A percentile compares a stretch with the other conserved stretches of the same genome.
Evolutionary conservation across 345 rosid species (phyloP).

Genomic region (Bruguiera parviflora): DNA sequence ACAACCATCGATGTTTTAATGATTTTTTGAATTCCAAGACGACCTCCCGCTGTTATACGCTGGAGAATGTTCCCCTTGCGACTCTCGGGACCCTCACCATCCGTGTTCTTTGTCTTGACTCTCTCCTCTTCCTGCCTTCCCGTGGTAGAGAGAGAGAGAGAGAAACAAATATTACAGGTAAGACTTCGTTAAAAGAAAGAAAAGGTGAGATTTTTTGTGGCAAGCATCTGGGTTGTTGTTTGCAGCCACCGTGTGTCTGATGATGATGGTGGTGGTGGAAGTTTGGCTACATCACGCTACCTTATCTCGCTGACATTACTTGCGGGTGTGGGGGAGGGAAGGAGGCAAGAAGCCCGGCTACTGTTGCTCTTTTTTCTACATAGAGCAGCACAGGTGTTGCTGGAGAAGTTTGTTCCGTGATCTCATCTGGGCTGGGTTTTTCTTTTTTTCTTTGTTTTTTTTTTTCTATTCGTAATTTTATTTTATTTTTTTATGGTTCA

Average conservation of each 20-base stretch:
- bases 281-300: background rate
- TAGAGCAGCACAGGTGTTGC: conserved; percentile 10
- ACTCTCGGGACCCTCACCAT: conserved; percentile 40
- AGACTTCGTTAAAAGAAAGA: background rate
- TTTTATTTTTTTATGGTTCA: background rate
- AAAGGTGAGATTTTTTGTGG: background rate
- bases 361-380: background rate
- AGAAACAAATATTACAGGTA: background rate
- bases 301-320: conserved; percentile 13
- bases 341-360: conserved; percentile 2
- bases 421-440: conserved; percentile 14
- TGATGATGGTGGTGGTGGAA: background rate
- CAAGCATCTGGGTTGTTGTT: conserved; percentile 8
- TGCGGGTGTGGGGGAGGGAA: background rate
- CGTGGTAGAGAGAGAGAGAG: background rate
- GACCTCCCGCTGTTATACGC: too few relatives aligned
- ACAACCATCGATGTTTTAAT: too few relatives aligned
- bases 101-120: conserved; percentile 35
- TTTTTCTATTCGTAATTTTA: too few relatives aligned
- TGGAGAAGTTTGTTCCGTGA: conserved; percentile 1
- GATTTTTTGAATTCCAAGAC: too few relatives aligned
- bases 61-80: background rate
- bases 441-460: too few relatives aligned
- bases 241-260: background rate
- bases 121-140: background rate